Evolutionary conservation across 441 rosid genomes (phyloP).

Genomic region (Pelargonium myrrhifolium): DNA sequence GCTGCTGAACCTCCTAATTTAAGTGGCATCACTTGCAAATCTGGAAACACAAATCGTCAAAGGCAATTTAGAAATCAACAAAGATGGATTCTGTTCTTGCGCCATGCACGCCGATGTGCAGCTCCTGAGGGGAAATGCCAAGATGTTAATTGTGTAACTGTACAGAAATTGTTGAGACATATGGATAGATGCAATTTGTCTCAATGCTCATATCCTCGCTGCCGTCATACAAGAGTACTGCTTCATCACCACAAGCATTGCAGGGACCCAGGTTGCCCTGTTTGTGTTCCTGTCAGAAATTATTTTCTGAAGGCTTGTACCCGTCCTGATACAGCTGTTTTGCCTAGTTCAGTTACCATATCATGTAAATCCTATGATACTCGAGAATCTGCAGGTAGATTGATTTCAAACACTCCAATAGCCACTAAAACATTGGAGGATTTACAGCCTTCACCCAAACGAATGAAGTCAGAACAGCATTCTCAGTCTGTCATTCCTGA

Average conservation of each 20-base stretch:
- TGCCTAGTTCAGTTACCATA: conserved; percentile 31
- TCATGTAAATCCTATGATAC: conserved; percentile 40
- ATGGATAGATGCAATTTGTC: conserved; percentile 60
- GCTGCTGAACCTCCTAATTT: conserved; percentile 39
- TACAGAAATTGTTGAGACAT: conserved; percentile 69
- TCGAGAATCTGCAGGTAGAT: conserved; percentile 39
- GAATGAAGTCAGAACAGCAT: conserved; percentile 76
- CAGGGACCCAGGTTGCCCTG: conserved; percentile 72
- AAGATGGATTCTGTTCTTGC: conserved; percentile 84
- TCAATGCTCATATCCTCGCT: conserved; percentile 75
- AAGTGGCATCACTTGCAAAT: conserved; percentile 38
- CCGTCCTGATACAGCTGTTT: conserved; percentile 35
- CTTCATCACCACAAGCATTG: conserved; percentile 67
- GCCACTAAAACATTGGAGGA: conserved; percentile 46
- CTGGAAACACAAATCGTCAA: conserved; percentile 58
- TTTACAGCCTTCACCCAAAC: conserved; percentile 82
- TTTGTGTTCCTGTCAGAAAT: conserved; percentile 80
- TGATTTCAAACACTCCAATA: conserved; percentile 37
- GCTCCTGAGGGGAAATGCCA: conserved; percentile 90
- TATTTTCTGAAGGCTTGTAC: conserved; percentile 47
- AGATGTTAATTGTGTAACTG: conserved; percentile 56
- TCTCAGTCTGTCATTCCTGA: conserved; percentile 41
- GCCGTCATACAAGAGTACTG: conserved; percentile 67
- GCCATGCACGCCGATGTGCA: conserved; percentile 85
- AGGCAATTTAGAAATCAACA: conserved; percentile 70